phyloP scores from a whole-genome alignment of 2,329 filamentous ascomycete genomes.

The Neonectria faginata region DNA sequence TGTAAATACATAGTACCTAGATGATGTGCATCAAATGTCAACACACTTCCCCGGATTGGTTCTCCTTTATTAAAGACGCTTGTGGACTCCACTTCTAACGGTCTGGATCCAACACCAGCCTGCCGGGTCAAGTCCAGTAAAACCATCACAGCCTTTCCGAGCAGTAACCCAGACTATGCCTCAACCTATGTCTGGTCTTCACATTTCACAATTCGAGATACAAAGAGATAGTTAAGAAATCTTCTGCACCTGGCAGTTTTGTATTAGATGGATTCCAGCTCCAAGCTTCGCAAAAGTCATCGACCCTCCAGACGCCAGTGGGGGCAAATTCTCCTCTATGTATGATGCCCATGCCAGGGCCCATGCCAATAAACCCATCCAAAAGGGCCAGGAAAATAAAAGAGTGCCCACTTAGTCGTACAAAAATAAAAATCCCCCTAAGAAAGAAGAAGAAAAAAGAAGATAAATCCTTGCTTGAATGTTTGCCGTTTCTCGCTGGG shows the following conservation, averaged over 20 bases:
- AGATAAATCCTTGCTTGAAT: constrained; percentile 30
- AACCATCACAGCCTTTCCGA: neutral
- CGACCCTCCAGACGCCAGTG: constrained; percentile 12
- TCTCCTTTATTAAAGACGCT: constrained; percentile 24
- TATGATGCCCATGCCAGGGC: constrained; percentile 31
- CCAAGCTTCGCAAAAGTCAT: constrained; percentile 24
- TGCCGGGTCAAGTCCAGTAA: neutral
- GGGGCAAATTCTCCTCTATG: constrained; percentile 33
- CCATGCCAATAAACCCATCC: constrained; percentile 24
- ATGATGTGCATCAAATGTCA: constrained; percentile 30
- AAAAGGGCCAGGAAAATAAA: neutral
- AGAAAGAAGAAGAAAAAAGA: constrained; percentile 9
- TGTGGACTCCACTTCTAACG: constrained; percentile 38
- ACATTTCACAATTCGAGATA: neutral
- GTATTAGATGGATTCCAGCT: constrained; percentile 42
- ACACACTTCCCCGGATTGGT: constrained; percentile 37
- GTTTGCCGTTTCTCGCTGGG: constrained; percentile 17
- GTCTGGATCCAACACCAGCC: constrained; percentile 13
- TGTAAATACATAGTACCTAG: constrained; percentile 14
- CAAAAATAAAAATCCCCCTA: neutral
- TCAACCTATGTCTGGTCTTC: neutral
- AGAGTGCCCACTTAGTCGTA: constrained; percentile 3
- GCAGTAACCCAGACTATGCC: neutral
- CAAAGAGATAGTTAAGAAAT: constrained; percentile 28
- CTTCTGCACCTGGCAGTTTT: constrained; percentile 45